A percentile compares a stretch with the other conserved stretches of the same genome.
Evolutionary conservation across 2,329 filamentous ascomycete species (phyloP).

Genomic region (Simplicillium aogashimaense): DNA sequence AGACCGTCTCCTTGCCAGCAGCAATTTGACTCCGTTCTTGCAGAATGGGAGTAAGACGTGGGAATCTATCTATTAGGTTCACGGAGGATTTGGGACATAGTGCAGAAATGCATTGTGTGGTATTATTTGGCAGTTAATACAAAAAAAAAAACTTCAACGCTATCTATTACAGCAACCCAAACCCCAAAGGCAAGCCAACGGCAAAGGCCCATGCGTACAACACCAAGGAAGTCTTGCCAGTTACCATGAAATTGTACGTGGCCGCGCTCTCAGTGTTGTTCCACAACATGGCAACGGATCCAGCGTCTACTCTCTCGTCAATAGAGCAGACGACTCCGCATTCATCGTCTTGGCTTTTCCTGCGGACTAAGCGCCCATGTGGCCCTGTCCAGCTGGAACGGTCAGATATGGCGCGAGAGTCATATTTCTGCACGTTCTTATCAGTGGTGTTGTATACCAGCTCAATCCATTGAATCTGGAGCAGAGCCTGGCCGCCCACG

Average conservation of each 20-base stretch:
- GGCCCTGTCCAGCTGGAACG: too few species aligned
- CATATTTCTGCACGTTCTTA: too few species aligned
- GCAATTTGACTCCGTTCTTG: too few species aligned
- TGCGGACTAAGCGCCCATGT: neutral
- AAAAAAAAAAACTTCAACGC: too few species aligned
- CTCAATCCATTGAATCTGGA: slow-evolving; percentile 55
- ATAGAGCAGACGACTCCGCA: neutral
- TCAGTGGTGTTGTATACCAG: slow-evolving; percentile 41
- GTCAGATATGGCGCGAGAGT: too few species aligned
- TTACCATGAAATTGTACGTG: neutral
- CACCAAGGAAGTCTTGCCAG: neutral
- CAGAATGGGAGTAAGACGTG: too few species aligned
- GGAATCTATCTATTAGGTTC: too few species aligned
- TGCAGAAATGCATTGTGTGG: too few species aligned
- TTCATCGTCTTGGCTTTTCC: neutral
- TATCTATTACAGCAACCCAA: too few species aligned
- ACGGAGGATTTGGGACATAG: too few species aligned
- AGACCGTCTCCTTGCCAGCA: too few species aligned
- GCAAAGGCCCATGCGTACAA: neutral
- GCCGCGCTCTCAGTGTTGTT: slow-evolving; percentile 9
- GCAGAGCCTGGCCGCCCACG: slow-evolving; percentile 33
- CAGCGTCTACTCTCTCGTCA: neutral
- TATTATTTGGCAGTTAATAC: too few species aligned
- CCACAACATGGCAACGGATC: slow-evolving; percentile 9
- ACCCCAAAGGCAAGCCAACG: neutral